phyloP scores from a whole-genome alignment of 768 basidiomycete species.

The Psilocybe sp. region DNA sequence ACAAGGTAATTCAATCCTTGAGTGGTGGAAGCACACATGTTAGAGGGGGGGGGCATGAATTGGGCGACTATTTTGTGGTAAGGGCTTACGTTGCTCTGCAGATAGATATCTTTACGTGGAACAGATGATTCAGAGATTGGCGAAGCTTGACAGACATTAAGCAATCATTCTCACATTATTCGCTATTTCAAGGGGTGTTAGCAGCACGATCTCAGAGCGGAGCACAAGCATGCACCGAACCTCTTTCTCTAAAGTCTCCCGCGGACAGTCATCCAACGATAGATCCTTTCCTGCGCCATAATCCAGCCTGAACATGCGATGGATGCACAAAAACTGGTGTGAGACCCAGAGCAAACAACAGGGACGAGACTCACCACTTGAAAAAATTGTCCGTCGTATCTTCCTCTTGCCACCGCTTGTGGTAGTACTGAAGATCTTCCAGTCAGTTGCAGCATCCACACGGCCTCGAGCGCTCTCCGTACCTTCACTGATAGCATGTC shows the following conservation, averaged over 20 bases:
- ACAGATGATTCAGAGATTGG: not conserved
- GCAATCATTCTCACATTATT: constrained; percentile 35
- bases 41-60: constrained; percentile 1
- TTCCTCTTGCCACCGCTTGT: constrained; percentile 52
- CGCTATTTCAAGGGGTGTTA: constrained; percentile 24
- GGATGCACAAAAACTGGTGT: not conserved
- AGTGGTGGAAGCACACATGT: not conserved
- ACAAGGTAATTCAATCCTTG: constrained; percentile 66
- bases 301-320: constrained; percentile 49
- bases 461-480: not conserved
- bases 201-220: not conserved
- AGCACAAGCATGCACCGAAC: constrained; percentile 20
- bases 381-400: constrained; percentile 70
- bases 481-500: constrained; percentile 38
- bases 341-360: not conserved
- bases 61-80: not conserved
- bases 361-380: constrained; percentile 37
- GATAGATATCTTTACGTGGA: constrained; percentile 47
- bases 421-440: constrained; percentile 45
- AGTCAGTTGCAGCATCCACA: not conserved
- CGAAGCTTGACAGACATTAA: not conserved
- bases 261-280: constrained; percentile 54
- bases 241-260: constrained; percentile 61
- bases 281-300: constrained; percentile 54
- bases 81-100: constrained; percentile 47